phyloP scores from a whole-genome alignment of 345 rosid species.

The Streptanthus diversifolius region DNA sequence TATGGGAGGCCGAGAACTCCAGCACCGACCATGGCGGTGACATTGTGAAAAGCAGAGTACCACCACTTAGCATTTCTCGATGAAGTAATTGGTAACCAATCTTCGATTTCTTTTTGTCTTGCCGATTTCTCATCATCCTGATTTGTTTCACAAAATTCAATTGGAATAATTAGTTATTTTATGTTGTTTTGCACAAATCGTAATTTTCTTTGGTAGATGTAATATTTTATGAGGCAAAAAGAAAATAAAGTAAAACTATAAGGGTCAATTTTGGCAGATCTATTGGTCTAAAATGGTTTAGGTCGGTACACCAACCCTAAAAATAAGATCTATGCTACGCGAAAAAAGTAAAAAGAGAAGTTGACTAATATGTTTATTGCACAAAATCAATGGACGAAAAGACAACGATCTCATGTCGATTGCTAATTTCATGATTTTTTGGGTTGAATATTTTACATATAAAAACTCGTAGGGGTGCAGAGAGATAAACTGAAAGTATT shows the following conservation, averaged over 20 bases:
- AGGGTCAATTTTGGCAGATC: background rate
- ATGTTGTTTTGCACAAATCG: background rate
- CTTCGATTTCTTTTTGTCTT: slow-evolving; percentile 56
- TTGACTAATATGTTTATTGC: background rate
- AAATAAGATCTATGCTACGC: background rate
- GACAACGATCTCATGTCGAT: background rate
- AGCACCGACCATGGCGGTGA: slow-evolving; percentile 87
- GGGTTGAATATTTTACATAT: background rate
- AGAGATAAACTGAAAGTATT: background rate
- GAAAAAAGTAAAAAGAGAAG: background rate
- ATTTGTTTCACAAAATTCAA: slow-evolving; percentile 1
- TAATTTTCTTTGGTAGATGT: background rate
- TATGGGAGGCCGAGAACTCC: slow-evolving; percentile 79
- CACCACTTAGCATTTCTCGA: slow-evolving; percentile 78
- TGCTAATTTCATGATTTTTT: background rate
- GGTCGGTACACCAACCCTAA: background rate
- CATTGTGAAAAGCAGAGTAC: slow-evolving; percentile 85
- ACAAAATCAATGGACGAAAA: background rate
- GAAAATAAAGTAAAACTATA: background rate
- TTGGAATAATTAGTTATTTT: background rate
- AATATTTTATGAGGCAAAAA: background rate
- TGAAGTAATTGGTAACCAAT: slow-evolving; percentile 71
- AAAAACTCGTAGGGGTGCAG: background rate
- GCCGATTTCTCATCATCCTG: slow-evolving; percentile 25
- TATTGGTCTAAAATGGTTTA: slow-evolving; percentile 8